phyloP scores from a whole-genome alignment of 305 asterid genomes.

The Lippia alba region DNA sequence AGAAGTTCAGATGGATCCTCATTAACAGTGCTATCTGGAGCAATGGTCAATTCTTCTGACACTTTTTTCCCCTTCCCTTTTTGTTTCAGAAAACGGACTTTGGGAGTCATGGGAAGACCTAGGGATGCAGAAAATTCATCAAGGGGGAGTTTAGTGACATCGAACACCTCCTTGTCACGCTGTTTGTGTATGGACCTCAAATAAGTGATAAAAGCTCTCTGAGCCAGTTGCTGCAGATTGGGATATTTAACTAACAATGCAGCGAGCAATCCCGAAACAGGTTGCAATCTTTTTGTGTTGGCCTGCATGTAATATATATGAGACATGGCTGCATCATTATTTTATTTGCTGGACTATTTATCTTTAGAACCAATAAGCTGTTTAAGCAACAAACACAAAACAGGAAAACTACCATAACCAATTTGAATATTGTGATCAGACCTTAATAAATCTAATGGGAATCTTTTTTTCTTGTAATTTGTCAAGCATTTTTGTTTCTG shows the following conservation, averaged over 20 bases:
- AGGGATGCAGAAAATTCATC: conserved; percentile 87
- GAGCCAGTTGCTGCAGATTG: conserved; percentile 73
- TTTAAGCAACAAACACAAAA: conserved; percentile 12
- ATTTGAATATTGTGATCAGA: conserved; percentile 27
- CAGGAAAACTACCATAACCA: not conserved
- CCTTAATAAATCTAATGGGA: conserved; percentile 74
- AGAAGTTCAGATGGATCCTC: conserved; percentile 45
- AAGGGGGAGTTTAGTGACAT: conserved; percentile 73
- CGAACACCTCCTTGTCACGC: conserved; percentile 87
- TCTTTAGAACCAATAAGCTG: conserved; percentile 11
- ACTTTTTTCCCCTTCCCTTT: conserved; percentile 63
- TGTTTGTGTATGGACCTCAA: conserved; percentile 82
- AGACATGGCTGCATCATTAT: not conserved
- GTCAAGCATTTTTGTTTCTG: conserved; percentile 83
- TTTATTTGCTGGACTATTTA: not conserved
- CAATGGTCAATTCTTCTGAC: conserved; percentile 53
- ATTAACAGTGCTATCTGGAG: conserved; percentile 46
- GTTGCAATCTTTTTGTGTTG: conserved; percentile 71
- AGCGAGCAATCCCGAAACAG: conserved; percentile 79
- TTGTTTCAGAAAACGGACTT: conserved; percentile 75
- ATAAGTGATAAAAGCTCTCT: conserved; percentile 86
- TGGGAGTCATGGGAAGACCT: conserved; percentile 98
- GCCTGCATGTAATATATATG: conserved; percentile 54
- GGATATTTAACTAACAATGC: conserved; percentile 88
- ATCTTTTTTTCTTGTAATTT: conserved; percentile 85